These are phyloP conservation scores for Pichia kluyveri DNA, from an alignment of 805 yeast genomes.

Conservation along the genomic window DNA sequence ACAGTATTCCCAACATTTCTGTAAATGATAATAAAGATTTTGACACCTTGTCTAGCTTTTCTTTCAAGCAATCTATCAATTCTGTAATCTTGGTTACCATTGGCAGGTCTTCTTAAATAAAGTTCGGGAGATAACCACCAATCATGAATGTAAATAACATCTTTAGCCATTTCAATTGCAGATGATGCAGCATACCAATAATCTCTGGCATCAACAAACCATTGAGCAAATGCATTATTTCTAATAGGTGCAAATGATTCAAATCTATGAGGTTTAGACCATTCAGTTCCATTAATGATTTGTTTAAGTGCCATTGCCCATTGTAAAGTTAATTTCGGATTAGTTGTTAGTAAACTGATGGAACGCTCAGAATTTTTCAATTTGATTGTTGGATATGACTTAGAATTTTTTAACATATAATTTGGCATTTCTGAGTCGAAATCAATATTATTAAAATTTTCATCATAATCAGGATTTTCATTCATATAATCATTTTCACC, in stretches of 20 bases:
- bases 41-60: constrained; percentile 92
- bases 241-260: constrained; percentile 90
- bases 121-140: constrained; percentile 98
- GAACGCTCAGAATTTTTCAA: constrained; percentile 75
- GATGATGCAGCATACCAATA: constrained; percentile 93
- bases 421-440: constrained; percentile 27
- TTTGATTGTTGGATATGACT: constrained; percentile 45
- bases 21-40: constrained; percentile 83
- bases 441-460: constrained; percentile 11
- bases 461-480: constrained; percentile 4
- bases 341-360: constrained; percentile 59
- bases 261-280: constrained; percentile 74
- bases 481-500: constrained; percentile 1
- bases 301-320: constrained; percentile 71
- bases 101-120: constrained; percentile 87
- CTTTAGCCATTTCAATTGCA: constrained; percentile 88
- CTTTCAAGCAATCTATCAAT: constrained; percentile 79
- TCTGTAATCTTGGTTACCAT: constrained; percentile 91
- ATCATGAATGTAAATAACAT: constrained; percentile 88
- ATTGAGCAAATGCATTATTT: constrained; percentile 78
- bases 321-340: constrained; percentile 50
- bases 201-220: constrained; percentile 91
- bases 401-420: constrained; percentile 24
- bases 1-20: constrained; percentile 91
- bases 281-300: constrained; percentile 59